A percentile compares a stretch with the other conserved stretches of the same genome.
Evolutionary conservation across 2,329 filamentous ascomycete genomes (phyloP).

Genomic region (Aspergillus brasiliensis): DNA sequence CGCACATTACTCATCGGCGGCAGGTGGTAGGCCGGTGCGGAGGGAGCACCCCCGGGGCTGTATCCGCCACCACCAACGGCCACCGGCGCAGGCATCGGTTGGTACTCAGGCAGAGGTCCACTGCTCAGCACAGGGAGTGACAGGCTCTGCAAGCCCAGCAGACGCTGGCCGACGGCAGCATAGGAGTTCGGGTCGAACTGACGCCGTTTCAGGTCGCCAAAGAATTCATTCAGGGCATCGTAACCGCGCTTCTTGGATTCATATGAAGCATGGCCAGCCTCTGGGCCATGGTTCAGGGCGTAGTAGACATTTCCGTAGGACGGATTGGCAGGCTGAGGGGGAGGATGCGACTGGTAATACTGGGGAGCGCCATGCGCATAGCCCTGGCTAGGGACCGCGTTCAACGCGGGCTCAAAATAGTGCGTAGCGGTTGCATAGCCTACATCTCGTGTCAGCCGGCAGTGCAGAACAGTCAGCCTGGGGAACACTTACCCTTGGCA

Average conservation of each 20-base stretch:
- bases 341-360: constrained; percentile 59
- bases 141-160: constrained; percentile 77
- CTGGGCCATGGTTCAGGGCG: constrained; percentile 67
- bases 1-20: constrained; percentile 84
- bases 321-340: constrained; percentile 54
- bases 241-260: constrained; percentile 82
- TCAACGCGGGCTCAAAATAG: constrained; percentile 58
- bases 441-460: constrained; percentile 11
- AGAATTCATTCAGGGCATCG: constrained; percentile 90
- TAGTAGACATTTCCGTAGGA: constrained; percentile 79
- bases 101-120: constrained; percentile 56
- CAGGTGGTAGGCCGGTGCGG: constrained; percentile 79
- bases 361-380: constrained; percentile 47
- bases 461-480: neutral
- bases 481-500: constrained; percentile 36
- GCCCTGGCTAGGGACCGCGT: constrained; percentile 49
- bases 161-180: constrained; percentile 82
- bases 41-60: constrained; percentile 60
- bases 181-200: constrained; percentile 90
- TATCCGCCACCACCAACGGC: constrained; percentile 59
- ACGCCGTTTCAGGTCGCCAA: constrained; percentile 87
- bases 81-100: constrained; percentile 55
- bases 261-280: constrained; percentile 62
- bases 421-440: constrained; percentile 48
- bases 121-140: constrained; percentile 64